Evolutionary conservation across 129 eudicot genomes (phyloP), one percentile per base, ranked within the genome.

Genomic region (Lactuca sativa): DNA sequence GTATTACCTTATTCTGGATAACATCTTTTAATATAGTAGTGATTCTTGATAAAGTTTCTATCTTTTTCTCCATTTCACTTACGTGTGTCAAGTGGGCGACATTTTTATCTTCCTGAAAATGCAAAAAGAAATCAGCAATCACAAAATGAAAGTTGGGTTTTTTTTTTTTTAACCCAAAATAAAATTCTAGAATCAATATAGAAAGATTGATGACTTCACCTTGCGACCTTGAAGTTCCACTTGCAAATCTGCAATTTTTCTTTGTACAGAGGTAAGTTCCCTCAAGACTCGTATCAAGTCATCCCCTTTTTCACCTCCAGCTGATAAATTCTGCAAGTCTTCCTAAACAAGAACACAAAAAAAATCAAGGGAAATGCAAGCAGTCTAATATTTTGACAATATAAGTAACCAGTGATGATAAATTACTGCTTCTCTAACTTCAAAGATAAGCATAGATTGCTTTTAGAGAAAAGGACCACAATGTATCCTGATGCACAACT

Each of bases 191-290:
- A 37, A 69, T 36, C 56, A 70, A 31, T 57, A 9, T 17, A 16
- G 55, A 47, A 34, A 21, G n/a, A 6, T 8, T 75, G 70, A 30
- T 2, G 16, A 73, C 9, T 11, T 81, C 63, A 93, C 98, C 96
- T 89, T 90, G 64, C 98, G 83, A 58, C 98, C 98, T 76, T 90
- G 98, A 82, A 93, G 89, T 66, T 93, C 98, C 38, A 93, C 98
- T 75, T 93, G 86, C 78, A 93, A 79, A 81, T 87, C 95, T 59
- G 95, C 98, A 11, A 93, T 82, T 72, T 90, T 93, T 70, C 98
- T 80, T 77, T 93, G 98, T 10, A 93, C 97, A 9, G 85, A 80
- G 36, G 97, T 90, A 61, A 93, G 89, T 44, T 89, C 98, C 78
- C 95, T 86, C 60, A 93, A 74, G 55, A 89, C 89, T 75, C 90